Base-by-base conservation (phyloP, 169 alveolate genomes). In the Condylostoma magnum region DNA sequence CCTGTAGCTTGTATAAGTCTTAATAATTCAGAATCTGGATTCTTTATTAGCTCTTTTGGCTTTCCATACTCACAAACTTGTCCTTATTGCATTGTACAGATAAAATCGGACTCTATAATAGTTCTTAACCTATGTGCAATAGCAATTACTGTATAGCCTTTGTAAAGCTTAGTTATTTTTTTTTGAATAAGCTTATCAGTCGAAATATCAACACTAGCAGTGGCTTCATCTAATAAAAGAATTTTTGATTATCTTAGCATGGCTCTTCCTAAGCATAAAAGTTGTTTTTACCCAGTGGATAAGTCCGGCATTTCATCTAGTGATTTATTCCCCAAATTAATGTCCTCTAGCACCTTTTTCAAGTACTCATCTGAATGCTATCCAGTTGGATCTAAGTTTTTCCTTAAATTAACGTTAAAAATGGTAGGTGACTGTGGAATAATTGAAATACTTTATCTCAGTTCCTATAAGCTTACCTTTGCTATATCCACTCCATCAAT, bases 61-160 rank as follows among this genome's bases (percentile, higher is more conserved):
- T 41, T 33, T 60, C 56, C 71, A n/a, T 8, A 6, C 46, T 90
- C 94, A 27, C 63, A 76, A 6, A 82, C 84, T 27, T 46, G 58
- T 3, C 98, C 98, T 38, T 80, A 75, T 33, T 87, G 93, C 73
- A 95, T 52, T 1, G 90, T 95, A 12, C 92, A 48, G 1, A 95
- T 90, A 50, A 70, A 80, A 69, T 93, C 96, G 27, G 86, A 77
- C 69, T 95, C 96, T n/a, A 90, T 76, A 48, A 95, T 87, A 3
- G 97, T 92, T 53, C 93, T 84, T 18, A 95, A 66, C 69, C 97
- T 86, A 71, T 95, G 98, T 18, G 98, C 98, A 73, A 95, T 89
- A 15, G 95, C 88, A 30, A 95, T 69, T 50, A 93, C 82, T 15
- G 98, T 91, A 20, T 94, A 84, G 71, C 73, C 78, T 6, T 33